Evolutionary conservation across 164 flowering plant genomes (phyloP).

Genomic region (Santalum album): DNA sequence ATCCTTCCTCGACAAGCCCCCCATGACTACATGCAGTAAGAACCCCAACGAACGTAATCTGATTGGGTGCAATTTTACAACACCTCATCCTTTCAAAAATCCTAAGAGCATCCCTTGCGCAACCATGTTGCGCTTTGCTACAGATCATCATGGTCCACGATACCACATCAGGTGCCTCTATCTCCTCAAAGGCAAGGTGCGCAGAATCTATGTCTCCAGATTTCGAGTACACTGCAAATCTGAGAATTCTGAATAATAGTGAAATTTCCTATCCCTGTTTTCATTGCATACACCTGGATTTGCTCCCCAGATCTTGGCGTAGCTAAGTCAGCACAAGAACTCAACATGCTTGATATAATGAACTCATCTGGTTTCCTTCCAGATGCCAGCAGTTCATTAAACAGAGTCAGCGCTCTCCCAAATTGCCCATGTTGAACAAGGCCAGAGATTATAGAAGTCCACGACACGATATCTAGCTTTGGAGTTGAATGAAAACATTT

Average conservation of each 20-base stretch:
- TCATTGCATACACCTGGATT: slow-evolving; percentile 40
- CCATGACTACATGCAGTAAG: slow-evolving; percentile 64
- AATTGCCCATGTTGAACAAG: slow-evolving; percentile 31
- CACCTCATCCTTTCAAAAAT: slow-evolving; percentile 39
- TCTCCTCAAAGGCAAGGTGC: slow-evolving; percentile 29
- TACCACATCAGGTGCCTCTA: slow-evolving; percentile 25
- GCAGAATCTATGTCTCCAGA: slow-evolving; percentile 48
- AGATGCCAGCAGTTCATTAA: slow-evolving; percentile 25
- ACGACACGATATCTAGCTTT: slow-evolving; percentile 37
- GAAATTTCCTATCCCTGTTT: slow-evolving; percentile 27
- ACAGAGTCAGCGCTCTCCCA: slow-evolving; percentile 33
- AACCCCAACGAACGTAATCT: slow-evolving; percentile 41
- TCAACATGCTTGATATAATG: slow-evolving; percentile 34
- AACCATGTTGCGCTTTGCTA: slow-evolving; percentile 55
- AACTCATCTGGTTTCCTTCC: slow-evolving; percentile 40
- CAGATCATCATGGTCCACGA: slow-evolving; percentile 54
- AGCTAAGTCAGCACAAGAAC: slow-evolving; percentile 47
- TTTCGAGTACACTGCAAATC: slow-evolving; percentile 57
- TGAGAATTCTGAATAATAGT: slow-evolving; percentile 33
- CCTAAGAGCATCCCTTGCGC: slow-evolving; percentile 34
- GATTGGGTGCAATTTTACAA: slow-evolving; percentile 35
- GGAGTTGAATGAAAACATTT: slow-evolving; percentile 38
- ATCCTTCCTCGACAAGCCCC: slow-evolving; percentile 58
- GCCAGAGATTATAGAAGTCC: slow-evolving; percentile 51
- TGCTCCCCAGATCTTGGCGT: slow-evolving; percentile 43